Evolutionary conservation across 75 land plant genomes (phyloP).

Genomic region (Pinus taeda): DNA sequence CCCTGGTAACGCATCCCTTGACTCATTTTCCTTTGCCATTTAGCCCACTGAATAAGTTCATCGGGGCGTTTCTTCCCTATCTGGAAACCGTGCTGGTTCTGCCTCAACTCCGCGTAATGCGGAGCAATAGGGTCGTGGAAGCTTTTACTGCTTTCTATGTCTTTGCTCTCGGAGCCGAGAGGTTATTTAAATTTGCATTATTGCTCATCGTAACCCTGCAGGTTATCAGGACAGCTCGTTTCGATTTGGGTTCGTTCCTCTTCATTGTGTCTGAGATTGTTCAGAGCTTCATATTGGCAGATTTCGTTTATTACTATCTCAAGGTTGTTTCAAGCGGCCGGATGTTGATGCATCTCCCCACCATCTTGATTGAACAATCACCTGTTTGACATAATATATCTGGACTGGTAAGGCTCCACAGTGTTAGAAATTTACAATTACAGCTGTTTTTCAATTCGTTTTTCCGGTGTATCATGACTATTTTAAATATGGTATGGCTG

Average conservation of each 20-base stretch:
- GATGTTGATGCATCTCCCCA: too few species aligned
- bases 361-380: too few species aligned
- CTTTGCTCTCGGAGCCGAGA: slow-evolving; percentile 16
- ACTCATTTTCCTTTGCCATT: too few species aligned
- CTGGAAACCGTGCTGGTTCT: slow-evolving; percentile 13
- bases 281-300: slow-evolving; percentile 14
- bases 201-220: neutral
- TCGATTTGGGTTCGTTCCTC: too few species aligned
- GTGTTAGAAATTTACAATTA: too few species aligned
- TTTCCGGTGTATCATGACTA: too few species aligned
- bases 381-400: too few species aligned
- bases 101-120: slow-evolving; percentile 16
- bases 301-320: slow-evolving; percentile 15
- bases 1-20: neutral
- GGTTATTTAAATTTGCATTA: slow-evolving; percentile 8
- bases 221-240: neutral
- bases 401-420: too few species aligned
- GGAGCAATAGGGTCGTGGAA: slow-evolving; percentile 11
- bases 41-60: neutral
- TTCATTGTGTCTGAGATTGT: slow-evolving; percentile 8
- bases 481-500: too few species aligned
- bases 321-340: neutral
- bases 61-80: slow-evolving; percentile 4
- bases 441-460: too few species aligned
- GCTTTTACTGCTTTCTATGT: slow-evolving; percentile 16